Evolutionary conservation across 441 rosid genomes (phyloP).

Genomic region (Jatropha multifida): DNA sequence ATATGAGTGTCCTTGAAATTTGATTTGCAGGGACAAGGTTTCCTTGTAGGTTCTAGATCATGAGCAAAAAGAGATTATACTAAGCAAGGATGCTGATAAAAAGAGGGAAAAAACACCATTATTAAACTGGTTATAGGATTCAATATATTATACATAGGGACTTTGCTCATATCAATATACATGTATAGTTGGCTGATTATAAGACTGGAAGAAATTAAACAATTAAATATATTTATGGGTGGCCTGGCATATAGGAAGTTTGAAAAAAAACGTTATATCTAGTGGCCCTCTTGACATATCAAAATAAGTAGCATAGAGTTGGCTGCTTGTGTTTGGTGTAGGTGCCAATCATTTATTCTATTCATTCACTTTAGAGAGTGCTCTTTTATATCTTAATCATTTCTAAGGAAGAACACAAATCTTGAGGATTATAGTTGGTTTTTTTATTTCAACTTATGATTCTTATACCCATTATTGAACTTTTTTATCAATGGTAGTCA

Average conservation of each 20-base stretch:
- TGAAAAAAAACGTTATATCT: neutral
- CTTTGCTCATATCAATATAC: neutral
- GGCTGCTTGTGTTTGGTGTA: neutral
- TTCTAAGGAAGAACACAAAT: neutral
- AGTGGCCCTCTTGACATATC: neutral
- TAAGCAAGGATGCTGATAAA: neutral
- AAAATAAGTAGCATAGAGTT: neutral
- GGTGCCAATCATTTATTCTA: neutral
- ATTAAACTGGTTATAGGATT: neutral
- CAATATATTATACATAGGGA: neutral
- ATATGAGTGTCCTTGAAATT: slow-evolving; percentile 5
- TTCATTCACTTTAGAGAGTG: neutral
- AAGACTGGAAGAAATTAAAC: neutral
- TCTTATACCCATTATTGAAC: neutral
- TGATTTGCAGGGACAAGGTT: neutral
- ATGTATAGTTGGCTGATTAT: neutral
- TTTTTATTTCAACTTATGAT: neutral
- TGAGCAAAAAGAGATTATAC: neutral
- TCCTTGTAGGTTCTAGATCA: neutral
- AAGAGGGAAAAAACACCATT: neutral
- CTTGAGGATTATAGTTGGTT: neutral
- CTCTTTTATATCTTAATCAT: neutral
- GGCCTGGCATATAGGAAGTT: neutral
- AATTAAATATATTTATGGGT: neutral
- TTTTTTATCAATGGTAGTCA: neutral